Base-by-base conservation (phyloP, 1,284 basidiomycete genomes). In the Ceratobasidium sp. region DNA sequence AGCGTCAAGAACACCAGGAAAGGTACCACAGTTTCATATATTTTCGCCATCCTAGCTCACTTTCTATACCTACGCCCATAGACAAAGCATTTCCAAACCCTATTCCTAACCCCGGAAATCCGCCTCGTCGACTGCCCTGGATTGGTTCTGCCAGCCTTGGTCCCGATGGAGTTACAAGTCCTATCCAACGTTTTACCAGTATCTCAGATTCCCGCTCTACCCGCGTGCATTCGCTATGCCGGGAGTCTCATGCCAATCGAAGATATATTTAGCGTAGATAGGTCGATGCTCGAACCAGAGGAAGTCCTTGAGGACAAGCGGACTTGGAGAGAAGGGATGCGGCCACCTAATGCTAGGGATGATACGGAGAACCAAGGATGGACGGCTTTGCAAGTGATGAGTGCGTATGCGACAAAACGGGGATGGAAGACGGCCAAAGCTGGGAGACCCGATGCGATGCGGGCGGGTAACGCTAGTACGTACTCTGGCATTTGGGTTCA, bases 31-130 rank as follows among this genome's bases (percentile, higher is more conserved):
- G 57, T 33, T 27, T 6, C 12, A 59, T 27, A 3, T 23, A n/a
- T 8, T 62, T 16, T 50, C 20, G 48, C 33, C 38, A 14, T n/a
- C 23, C 8, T 23, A 14, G 10, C 10, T 78, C 4, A 67, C 60
- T 2, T 73, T 77, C 50, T 75, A 64, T 33, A 54, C 66, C 10
- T 64, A 44, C 52, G 12, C 64, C 71, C 55, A 10, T 80, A 95
- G 94, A 97, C 95, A 1, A 97, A 96, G 84, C 95, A 97, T 83
- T 96, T 96, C 83, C 95, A 97, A 84, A 97, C 96, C 0, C 89
- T 96, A 66, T 96, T 93, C 83, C 96, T 93, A 93, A 94, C 92
- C 55, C 85, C 88, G 0, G 91, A 94, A 79, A 88, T 97, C 78
- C 92, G 93, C 66, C 88, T 96, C 44, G 94, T 94, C 35, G 94